phyloP scores from a whole-genome alignment of 495 filamentous ascomycete species.

The Aspergillus nanangensis region DNA sequence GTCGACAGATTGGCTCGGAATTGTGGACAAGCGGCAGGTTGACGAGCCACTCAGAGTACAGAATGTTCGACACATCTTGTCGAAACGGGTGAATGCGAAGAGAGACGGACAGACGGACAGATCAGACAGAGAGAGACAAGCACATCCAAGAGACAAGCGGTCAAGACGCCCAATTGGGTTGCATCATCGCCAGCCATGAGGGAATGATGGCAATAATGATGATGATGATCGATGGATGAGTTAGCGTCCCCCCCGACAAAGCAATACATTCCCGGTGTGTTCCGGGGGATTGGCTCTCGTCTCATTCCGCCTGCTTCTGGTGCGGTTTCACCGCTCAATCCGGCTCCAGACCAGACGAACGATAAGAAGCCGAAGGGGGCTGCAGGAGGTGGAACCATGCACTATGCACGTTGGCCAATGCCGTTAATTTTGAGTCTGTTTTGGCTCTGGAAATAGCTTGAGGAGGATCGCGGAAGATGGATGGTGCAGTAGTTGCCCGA shows the following conservation, averaged over 20 bases:
- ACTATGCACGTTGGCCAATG: conserved; percentile 21
- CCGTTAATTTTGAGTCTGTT: conserved; percentile 16
- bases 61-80: conserved; percentile 1
- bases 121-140: background rate
- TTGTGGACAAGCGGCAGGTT: conserved; percentile 14
- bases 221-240: background rate
- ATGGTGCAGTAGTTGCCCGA: conserved; percentile 18
- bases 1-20: conserved; percentile 15
- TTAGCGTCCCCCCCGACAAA: too few species aligned
- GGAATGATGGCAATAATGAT: conserved; percentile 8
- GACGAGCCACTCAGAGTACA: conserved; percentile 14
- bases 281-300: conserved; percentile 20
- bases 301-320: conserved; percentile 13
- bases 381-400: conserved; percentile 13
- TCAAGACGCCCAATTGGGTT: conserved; percentile 15
- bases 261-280: conserved; percentile 23
- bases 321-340: conserved; percentile 22
- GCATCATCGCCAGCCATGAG: conserved; percentile 2
- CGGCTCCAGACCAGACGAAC: conserved; percentile 14
- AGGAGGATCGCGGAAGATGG: conserved; percentile 15
- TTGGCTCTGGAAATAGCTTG: conserved; percentile 7
- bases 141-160: conserved; percentile 14
- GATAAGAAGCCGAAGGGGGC: conserved; percentile 20
- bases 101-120: background rate
- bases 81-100: conserved; percentile 3